A percentile compares a stretch with the other conserved stretches of the same genome.
Conservation (phyloP, 768 basidiomycete species). For the Harrya chromipes region DNA sequence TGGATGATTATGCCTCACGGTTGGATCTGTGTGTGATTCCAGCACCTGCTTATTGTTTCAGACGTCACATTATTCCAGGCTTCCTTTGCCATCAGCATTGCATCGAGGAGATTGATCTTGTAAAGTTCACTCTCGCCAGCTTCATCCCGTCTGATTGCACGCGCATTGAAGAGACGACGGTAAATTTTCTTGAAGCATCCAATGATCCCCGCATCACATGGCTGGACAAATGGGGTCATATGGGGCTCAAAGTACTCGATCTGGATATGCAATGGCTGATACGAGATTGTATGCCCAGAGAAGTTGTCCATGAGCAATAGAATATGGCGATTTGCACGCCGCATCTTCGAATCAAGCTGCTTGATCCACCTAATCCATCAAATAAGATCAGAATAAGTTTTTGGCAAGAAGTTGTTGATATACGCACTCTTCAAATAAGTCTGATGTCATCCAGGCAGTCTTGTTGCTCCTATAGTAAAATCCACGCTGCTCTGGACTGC, state of each 20-base stretch:
- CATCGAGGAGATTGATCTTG: constrained; percentile 4
- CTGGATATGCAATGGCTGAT: background rate
- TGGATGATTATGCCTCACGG: too few species aligned
- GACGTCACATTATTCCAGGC: too few species aligned
- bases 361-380: background rate
- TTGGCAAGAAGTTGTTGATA: too few species aligned
- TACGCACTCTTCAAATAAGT: background rate
- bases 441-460: background rate
- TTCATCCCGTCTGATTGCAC: background rate
- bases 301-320: background rate
- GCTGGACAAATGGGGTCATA: background rate
- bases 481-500: background rate
- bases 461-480: background rate
- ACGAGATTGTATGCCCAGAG: background rate
- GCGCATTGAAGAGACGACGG: constrained; percentile 9
- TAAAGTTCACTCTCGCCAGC: background rate
- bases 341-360: background rate
- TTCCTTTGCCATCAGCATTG: background rate
- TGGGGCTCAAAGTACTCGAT: background rate
- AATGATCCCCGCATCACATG: background rate
- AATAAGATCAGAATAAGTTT: too few species aligned
- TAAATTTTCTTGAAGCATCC: constrained; percentile 14
- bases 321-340: background rate
- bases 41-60: too few species aligned
- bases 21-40: too few species aligned